Percentiles rank a stretch among this genome's conserved stretches.
Conservation (phyloP, 768 basidiomycete genomes). For the Boletus speciosus region DNA sequence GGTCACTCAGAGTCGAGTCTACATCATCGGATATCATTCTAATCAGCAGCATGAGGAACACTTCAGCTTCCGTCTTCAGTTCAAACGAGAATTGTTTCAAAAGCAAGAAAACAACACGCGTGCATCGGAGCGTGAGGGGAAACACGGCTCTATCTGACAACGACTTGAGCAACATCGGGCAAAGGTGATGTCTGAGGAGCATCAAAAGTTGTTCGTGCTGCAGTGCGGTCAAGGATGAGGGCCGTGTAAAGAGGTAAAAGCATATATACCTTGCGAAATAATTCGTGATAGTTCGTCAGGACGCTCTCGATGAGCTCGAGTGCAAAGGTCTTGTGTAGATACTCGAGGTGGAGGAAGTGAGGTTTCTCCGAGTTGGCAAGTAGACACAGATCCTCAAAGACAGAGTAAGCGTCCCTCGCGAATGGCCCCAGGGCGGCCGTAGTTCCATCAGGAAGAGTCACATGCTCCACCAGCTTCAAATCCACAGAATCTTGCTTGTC, state of each 20-base stretch:
- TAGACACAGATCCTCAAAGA: slow-evolving; percentile 91
- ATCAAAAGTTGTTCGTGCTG: slow-evolving; percentile 82
- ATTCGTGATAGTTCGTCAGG: slow-evolving; percentile 84
- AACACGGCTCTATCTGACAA: slow-evolving; percentile 81
- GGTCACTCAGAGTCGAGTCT: slow-evolving; percentile 27
- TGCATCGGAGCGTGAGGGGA: slow-evolving; percentile 85
- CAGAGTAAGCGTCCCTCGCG: slow-evolving; percentile 77
- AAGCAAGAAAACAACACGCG: slow-evolving; percentile 89
- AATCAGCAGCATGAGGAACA: slow-evolving; percentile 75
- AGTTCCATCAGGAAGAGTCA: slow-evolving; percentile 65
- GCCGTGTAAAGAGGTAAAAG: neutral
- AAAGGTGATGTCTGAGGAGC: slow-evolving; percentile 86
- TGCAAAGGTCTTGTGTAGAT: slow-evolving; percentile 88
- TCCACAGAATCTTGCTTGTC: slow-evolving; percentile 44
- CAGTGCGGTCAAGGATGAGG: neutral
- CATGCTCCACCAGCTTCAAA: slow-evolving; percentile 30
- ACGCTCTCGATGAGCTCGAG: slow-evolving; percentile 98
- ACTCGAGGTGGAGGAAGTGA: slow-evolving; percentile 75
- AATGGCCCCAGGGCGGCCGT: slow-evolving; percentile 65
- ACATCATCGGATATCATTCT: slow-evolving; percentile 57
- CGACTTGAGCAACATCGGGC: slow-evolving; percentile 82
- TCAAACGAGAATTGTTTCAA: slow-evolving; percentile 87
- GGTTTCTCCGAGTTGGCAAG: slow-evolving; percentile 82
- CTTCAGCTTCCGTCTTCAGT: slow-evolving; percentile 78
- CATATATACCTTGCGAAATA: slow-evolving; percentile 69